phyloP scores from a whole-genome alignment of 148 eudicot genomes.

The Oxyria digyna region DNA sequence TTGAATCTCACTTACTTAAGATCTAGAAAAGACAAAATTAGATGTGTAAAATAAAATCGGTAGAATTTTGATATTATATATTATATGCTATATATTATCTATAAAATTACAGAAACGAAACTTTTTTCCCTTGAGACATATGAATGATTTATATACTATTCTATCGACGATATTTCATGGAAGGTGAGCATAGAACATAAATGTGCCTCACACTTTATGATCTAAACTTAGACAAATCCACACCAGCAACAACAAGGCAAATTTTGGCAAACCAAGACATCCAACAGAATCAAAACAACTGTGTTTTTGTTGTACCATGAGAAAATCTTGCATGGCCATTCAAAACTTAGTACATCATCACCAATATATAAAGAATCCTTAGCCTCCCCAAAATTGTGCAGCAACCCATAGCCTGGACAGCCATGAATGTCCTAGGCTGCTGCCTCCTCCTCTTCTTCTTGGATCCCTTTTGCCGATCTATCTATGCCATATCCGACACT shows the following conservation, averaged over 20 bases:
- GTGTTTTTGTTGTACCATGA: neutral
- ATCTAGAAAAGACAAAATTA: too few species aligned
- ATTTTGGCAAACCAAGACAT: neutral
- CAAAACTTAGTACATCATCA: neutral
- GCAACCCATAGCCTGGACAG: neutral
- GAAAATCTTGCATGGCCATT: neutral
- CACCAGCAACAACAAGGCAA: neutral
- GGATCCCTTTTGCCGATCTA: neutral
- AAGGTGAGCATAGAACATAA: neutral
- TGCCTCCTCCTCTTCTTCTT: neutral
- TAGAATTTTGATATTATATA: too few species aligned
- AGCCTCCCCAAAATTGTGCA: neutral
- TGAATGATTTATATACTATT: too few species aligned
- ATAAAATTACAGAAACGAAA: too few species aligned
- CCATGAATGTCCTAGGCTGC: slow-evolving; percentile 1
- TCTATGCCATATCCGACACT: neutral
- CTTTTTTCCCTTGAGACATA: too few species aligned
- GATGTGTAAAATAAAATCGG: too few species aligned
- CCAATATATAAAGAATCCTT: neutral
- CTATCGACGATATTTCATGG: too few species aligned
- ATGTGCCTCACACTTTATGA: neutral
- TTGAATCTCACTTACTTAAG: too few species aligned
- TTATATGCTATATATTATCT: too few species aligned
- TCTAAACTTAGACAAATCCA: neutral
- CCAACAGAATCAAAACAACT: neutral